These are phyloP conservation scores for Fusarium torreyae DNA, from an alignment of 2,329 filamentous ascomycete species.

Conservation along the genomic window DNA sequence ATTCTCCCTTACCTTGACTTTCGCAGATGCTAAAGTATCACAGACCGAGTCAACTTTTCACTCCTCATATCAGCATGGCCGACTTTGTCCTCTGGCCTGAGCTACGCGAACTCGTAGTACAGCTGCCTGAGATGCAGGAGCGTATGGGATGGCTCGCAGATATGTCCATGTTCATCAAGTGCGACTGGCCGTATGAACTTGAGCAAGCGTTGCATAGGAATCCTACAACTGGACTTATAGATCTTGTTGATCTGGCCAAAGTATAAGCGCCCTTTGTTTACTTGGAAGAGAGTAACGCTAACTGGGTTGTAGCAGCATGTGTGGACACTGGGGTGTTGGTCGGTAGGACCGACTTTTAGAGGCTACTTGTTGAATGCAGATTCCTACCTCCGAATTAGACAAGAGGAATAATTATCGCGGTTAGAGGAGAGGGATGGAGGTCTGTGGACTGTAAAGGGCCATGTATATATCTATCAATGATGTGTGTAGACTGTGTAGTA, in stretches of 20 bases:
- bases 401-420: fast-evolving
- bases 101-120: conserved; percentile 20
- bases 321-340: conserved; percentile 26
- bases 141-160: conserved; percentile 24
- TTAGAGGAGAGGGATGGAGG: too few relatives aligned
- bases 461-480: too few relatives aligned
- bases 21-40: fast-evolving
- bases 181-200: conserved; percentile 23
- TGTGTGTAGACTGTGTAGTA: not conserved
- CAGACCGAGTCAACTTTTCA: conserved; percentile 8
- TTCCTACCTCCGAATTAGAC: not conserved
- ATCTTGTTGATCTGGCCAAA: conserved; percentile 26
- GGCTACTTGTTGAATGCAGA: not conserved
- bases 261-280: fast-evolving
- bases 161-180: conserved; percentile 10
- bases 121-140: conserved; percentile 25
- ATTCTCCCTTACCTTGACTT: fast-evolving
- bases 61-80: conserved; percentile 22
- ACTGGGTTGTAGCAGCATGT: conserved; percentile 8
- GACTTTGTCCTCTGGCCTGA: conserved; percentile 29
- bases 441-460: too few relatives aligned
- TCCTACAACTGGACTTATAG: not conserved
- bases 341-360: conserved; percentile 21
- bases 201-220: conserved; percentile 1
- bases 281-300: not conserved